A percentile compares a stretch with the other conserved stretches of the same genome.
phyloP scores from a whole-genome alignment of 2,329 filamentous ascomycete genomes.

The Aspergillus carbonarius region DNA sequence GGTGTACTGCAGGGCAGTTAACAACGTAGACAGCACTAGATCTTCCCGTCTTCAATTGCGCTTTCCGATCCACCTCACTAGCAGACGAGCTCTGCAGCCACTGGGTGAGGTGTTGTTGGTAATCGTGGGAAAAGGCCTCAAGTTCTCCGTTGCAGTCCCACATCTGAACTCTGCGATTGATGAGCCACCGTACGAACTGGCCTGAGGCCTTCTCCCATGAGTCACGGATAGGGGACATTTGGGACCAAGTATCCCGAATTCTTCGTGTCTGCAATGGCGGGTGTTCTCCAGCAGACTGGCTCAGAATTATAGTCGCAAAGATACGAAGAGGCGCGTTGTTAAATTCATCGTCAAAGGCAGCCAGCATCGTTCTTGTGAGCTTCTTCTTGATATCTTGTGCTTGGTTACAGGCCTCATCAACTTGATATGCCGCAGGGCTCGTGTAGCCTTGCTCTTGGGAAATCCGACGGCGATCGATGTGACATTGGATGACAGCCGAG shows the following conservation, averaged over 20 bases:
- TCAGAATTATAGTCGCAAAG: constrained; percentile 21
- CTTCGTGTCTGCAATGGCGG: constrained; percentile 21
- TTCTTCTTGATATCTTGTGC: constrained; percentile 21
- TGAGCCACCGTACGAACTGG: constrained; percentile 25
- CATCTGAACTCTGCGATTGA: constrained; percentile 27
- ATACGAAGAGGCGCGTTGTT: constrained; percentile 20
- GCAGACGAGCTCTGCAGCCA: constrained; percentile 29
- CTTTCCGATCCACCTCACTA: constrained; percentile 5
- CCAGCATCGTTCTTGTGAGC: constrained; percentile 21
- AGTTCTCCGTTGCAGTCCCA: constrained; percentile 29
- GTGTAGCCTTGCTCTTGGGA: constrained; percentile 22
- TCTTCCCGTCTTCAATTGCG: constrained; percentile 4
- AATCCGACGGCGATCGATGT: constrained; percentile 32
- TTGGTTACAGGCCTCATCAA: constrained; percentile 19
- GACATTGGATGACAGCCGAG: constrained; percentile 34
- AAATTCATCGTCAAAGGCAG: constrained; percentile 24
- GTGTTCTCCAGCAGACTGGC: constrained; percentile 17
- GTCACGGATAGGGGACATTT: constrained; percentile 16
- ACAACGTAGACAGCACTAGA: constrained; percentile 30
- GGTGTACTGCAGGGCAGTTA: constrained; percentile 36
- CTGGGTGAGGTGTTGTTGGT: constrained; percentile 28
- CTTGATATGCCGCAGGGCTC: constrained; percentile 12
- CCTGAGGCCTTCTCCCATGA: constrained; percentile 18
- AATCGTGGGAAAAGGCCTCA: constrained; percentile 24
- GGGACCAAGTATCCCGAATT: constrained; percentile 20